These are phyloP conservation scores for Catharanthus roseus DNA, from an alignment of 257 asterid genomes.

Conservation along the genomic window DNA sequence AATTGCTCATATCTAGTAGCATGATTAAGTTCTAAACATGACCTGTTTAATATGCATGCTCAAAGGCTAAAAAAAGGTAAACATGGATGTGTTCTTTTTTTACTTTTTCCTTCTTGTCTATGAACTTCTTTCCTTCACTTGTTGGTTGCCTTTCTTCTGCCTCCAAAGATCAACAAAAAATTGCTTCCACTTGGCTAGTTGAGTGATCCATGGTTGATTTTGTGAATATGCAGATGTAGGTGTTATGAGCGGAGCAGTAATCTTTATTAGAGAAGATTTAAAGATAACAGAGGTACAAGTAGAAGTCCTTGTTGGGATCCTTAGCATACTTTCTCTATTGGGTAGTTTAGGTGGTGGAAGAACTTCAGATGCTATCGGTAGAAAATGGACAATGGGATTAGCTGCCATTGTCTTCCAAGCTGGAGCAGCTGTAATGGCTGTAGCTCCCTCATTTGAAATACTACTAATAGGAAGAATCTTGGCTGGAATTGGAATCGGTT, in stretches of 20 bases:
- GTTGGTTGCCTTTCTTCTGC: neutral
- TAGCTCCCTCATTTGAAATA: conserved; percentile 63
- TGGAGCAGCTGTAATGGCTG: conserved; percentile 74
- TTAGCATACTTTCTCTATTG: conserved; percentile 73
- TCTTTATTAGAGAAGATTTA: conserved; percentile 74
- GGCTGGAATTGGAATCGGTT: conserved; percentile 84
- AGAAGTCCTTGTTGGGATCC: conserved; percentile 71
- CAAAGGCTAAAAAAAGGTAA: neutral
- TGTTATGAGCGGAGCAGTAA: conserved; percentile 92
- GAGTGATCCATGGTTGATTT: neutral
- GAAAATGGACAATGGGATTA: conserved; percentile 94
- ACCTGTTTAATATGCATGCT: neutral
- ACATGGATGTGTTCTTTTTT: neutral
- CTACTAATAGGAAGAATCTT: conserved; percentile 72
- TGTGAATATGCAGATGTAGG: conserved; percentile 68
- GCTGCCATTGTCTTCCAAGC: conserved; percentile 74
- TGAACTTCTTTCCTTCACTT: neutral
- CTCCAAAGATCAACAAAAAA: neutral
- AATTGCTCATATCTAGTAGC: neutral
- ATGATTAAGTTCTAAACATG: neutral
- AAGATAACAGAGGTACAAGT: conserved; percentile 70
- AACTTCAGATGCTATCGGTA: conserved; percentile 76
- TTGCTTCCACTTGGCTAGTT: neutral
- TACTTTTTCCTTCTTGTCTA: neutral
- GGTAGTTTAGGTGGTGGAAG: conserved; percentile 86